A percentile compares a stretch with the other conserved stretches of the same genome.
phyloP scores from a whole-genome alignment of 2,329 filamentous ascomycete species.

The Monosporascus cannonballus region DNA sequence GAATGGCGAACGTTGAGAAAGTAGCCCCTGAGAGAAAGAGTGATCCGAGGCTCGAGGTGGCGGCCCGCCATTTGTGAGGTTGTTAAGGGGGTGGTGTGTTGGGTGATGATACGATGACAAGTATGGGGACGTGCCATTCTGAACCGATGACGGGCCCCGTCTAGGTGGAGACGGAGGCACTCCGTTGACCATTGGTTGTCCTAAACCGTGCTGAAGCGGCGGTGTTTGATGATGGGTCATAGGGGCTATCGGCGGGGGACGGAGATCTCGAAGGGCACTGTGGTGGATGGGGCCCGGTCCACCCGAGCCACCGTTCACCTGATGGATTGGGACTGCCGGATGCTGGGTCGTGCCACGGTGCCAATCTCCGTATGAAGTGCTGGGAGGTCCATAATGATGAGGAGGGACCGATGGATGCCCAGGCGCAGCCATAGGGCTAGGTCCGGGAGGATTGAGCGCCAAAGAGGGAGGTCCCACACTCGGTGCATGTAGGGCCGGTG shows the following conservation, averaged over 20 bases:
- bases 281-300: slow-evolving; percentile 22
- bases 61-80: slow-evolving; percentile 33
- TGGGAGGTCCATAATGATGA: slow-evolving; percentile 33
- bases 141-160: slow-evolving; percentile 34
- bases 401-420: slow-evolving; percentile 29
- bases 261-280: slow-evolving; percentile 37
- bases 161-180: slow-evolving; percentile 44
- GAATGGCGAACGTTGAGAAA: slow-evolving; percentile 36
- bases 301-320: slow-evolving; percentile 43
- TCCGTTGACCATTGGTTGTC: slow-evolving; percentile 37
- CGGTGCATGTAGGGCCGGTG: slow-evolving; percentile 20
- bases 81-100: slow-evolving; percentile 22
- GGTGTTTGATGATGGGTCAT: slow-evolving; percentile 36
- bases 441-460: slow-evolving; percentile 19
- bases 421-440: slow-evolving; percentile 29
- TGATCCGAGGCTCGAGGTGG: slow-evolving; percentile 39
- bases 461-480: slow-evolving; percentile 16
- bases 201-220: slow-evolving; percentile 36
- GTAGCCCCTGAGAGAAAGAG: slow-evolving; percentile 38
- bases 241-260: slow-evolving; percentile 41
- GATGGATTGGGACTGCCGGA: slow-evolving; percentile 40
- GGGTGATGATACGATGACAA: slow-evolving; percentile 28
- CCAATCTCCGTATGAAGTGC: slow-evolving; percentile 40
- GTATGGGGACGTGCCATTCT: slow-evolving; percentile 34
- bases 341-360: slow-evolving; percentile 44